Percentiles rank a stretch among this genome's conserved stretches.
These are phyloP conservation scores for Verticillium alfalfae DNA, from an alignment of 2,329 filamentous ascomycete genomes.

Conservation along the genomic window DNA sequence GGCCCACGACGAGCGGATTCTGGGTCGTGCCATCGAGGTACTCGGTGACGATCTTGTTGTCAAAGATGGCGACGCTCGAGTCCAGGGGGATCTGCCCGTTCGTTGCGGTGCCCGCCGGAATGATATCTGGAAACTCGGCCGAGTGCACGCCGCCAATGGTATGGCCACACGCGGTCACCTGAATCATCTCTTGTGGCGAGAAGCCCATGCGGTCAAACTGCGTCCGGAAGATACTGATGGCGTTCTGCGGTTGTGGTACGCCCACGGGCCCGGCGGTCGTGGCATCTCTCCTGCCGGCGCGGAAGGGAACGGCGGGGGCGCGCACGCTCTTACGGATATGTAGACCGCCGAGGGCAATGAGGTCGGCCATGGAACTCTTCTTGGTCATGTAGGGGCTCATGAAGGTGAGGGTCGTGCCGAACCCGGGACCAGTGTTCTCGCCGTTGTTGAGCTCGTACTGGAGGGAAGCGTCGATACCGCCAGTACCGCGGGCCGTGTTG, in stretches of 20 bases:
- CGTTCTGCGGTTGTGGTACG: conserved; percentile 54
- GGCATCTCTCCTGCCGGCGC: conserved; percentile 51
- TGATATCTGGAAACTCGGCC: conserved; percentile 46
- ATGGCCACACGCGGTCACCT: conserved; percentile 56
- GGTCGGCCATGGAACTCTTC: conserved; percentile 47
- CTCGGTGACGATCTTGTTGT: conserved; percentile 52
- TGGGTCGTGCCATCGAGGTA: conserved; percentile 48
- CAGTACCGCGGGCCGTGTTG: conserved; percentile 38
- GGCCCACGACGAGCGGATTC: conserved; percentile 50
- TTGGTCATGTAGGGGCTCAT: conserved; percentile 48
- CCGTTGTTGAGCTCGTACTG: conserved; percentile 50
- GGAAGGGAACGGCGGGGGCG: conserved; percentile 48
- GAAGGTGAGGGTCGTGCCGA: conserved; percentile 46
- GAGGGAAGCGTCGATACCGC: conserved; percentile 55
- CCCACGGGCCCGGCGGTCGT: conserved; percentile 37
- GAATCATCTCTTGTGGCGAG: conserved; percentile 50
- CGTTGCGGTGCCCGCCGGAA: conserved; percentile 33
- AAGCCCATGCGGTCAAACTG: conserved; percentile 57
- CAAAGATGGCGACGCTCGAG: conserved; percentile 40
- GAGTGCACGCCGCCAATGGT: conserved; percentile 55
- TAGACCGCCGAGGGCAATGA: conserved; percentile 55
- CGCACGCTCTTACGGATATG: conserved; percentile 52
- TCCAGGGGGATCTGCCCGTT: conserved; percentile 43
- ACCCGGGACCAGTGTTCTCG: conserved; percentile 53
- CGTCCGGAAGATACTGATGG: conserved; percentile 41